Base-by-base conservation (phyloP, 2,329 filamentous ascomycete genomes). In the Colletotrichum falcatum region DNA sequence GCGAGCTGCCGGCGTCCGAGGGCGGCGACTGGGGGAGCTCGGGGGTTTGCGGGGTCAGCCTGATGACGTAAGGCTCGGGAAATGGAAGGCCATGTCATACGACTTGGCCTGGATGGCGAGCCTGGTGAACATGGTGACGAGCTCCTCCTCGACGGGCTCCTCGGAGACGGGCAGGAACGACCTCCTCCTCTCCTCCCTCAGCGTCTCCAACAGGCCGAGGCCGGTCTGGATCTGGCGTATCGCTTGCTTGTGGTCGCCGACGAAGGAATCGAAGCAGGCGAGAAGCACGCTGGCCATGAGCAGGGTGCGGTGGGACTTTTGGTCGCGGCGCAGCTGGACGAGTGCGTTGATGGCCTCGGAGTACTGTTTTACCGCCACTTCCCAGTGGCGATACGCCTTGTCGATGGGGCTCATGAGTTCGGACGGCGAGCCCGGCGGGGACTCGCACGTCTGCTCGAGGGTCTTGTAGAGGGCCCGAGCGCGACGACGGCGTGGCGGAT, bases 81-180 rank as follows among this genome's bases (percentile, higher is more conserved):
- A 90, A 76, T 91, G 89, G 75, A 91, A 91, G 39, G 89, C 89
- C 88, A 91, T 88, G 74, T 91, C 89, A 76, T 91, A 91, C 0
- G 88, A 90, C 75, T 91, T 91, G 53, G 89, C 89, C 76, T 91
- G 89, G 53, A 91, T 89, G 2, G 88, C 88, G 2, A 91, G 81
- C 5, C 89, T 85, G 1, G 87, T 90, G 74, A 91, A 91, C 81
- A 91, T 90, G 60, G 88, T 87, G 7, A 88, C 82, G 33, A 91
- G 82, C 74, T 91, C 89, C 61, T 88, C 84, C 72, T 89, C 87
- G 7, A 88, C 82, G 0, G 85, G 82, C 65, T 87, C 85, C 62
- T 84, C 84, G 18, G 82, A 78, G 66, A 78, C 75, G 7, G 82
- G 77, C 20, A 80, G 67, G 54, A 83, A 80, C 28, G 83, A 77